A percentile compares a stretch with the other conserved stretches of the same genome.
These are phyloP conservation scores for Fusarium acutatum DNA, from an alignment of 2,329 filamentous ascomycete species.

Conservation along the genomic window DNA sequence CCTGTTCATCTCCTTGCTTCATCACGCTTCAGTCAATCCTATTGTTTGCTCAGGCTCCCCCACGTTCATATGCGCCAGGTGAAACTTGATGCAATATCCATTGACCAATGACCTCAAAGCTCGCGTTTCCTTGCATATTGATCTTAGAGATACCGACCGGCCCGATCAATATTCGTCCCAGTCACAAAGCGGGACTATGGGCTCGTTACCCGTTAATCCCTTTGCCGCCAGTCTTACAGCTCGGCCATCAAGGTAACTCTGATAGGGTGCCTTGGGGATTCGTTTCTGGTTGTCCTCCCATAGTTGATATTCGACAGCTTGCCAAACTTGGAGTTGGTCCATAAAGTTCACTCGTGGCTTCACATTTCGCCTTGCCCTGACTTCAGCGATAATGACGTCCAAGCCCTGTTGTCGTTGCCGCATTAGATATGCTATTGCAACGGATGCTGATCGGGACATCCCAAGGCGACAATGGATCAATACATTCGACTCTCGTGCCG, in stretches of 20 bases:
- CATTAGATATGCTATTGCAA: slow-evolving; percentile 47
- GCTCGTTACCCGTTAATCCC: slow-evolving; percentile 33
- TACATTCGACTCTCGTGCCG: slow-evolving; percentile 28
- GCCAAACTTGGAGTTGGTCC: slow-evolving; percentile 47
- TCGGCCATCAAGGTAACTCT: slow-evolving; percentile 27
- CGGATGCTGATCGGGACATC: slow-evolving; percentile 45
- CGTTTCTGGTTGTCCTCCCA: slow-evolving; percentile 41
- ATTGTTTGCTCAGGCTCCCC: not conserved
- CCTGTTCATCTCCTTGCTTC: not conserved
- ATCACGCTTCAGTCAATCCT: not conserved
- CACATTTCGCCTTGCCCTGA: slow-evolving; percentile 36
- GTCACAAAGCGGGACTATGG: slow-evolving; percentile 20
- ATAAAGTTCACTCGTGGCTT: slow-evolving; percentile 44
- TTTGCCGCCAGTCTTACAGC: slow-evolving; percentile 31
- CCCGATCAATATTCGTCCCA: slow-evolving; percentile 5
- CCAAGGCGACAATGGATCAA: slow-evolving; percentile 48
- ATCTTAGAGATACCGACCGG: not conserved
- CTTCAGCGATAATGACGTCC: slow-evolving; percentile 24
- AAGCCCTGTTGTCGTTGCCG: slow-evolving; percentile 30
- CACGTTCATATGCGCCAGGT: not conserved
- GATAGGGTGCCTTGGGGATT: slow-evolving; percentile 41
- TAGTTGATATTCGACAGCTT: slow-evolving; percentile 40
- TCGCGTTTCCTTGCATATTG: not conserved
- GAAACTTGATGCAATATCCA: slow-evolving; percentile 4
- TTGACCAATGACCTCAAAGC: slow-evolving; percentile 4